phyloP scores from a whole-genome alignment of 148 eudicot species.

The Chenopodium album region DNA sequence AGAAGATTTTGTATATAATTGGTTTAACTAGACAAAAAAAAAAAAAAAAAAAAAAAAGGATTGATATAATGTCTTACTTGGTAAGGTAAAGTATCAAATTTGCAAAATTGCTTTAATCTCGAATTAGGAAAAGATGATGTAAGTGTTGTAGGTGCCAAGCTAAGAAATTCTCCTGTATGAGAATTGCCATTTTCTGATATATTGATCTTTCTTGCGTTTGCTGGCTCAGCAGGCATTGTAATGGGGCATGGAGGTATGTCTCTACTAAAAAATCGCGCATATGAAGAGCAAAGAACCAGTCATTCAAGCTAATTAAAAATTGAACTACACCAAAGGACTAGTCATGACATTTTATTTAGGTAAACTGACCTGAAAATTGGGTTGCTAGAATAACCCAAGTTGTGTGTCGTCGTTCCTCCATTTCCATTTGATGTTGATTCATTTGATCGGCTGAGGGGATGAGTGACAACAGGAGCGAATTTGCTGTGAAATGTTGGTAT shows the following conservation, averaged over 20 bases:
- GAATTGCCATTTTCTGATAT: conserved; percentile 16
- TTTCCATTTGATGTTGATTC: conserved; percentile 35
- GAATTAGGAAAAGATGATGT: conserved; percentile 25
- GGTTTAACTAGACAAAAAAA: not conserved
- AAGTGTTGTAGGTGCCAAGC: conserved; percentile 24
- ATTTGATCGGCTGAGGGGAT: conserved; percentile 27
- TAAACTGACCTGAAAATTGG: conserved; percentile 46
- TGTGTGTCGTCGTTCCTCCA: conserved; percentile 24
- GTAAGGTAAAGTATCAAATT: conserved; percentile 26
- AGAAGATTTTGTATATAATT: not conserved
- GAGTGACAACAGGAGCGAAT: conserved; percentile 18
- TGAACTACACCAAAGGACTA: not conserved
- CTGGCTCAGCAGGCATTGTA: conserved; percentile 17
- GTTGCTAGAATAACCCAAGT: conserved; percentile 32
- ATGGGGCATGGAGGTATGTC: conserved; percentile 10
- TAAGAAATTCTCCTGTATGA: conserved; percentile 19
- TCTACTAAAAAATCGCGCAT: not conserved
- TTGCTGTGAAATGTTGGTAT: conserved; percentile 43
- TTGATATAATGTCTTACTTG: conserved; percentile 33
- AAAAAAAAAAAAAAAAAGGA: not conserved
- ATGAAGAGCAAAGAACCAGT: not conserved
- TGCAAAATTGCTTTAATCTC: conserved; percentile 24
- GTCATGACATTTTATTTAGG: not conserved
- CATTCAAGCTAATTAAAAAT: not conserved
- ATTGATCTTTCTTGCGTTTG: conserved; percentile 11